Percentiles rank a stretch among this genome's conserved stretches.
Conservation (phyloP, 75 land plant species). For the Azolla pinnata region DNA sequence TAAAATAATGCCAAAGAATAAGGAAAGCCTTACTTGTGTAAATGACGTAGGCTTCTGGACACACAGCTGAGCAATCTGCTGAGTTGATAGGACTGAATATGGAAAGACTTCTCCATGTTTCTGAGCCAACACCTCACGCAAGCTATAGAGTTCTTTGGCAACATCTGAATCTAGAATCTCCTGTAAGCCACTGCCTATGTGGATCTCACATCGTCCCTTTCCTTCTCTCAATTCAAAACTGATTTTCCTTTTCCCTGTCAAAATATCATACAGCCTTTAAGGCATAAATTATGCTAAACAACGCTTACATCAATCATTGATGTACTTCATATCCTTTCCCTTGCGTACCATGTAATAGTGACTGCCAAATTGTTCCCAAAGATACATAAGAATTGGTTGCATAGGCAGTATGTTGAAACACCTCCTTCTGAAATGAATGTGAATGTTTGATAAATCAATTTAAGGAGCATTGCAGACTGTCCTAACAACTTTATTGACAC, state of each 20-base stretch:
- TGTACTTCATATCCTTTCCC: no score
- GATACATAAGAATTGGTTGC: slow-evolving; percentile 91
- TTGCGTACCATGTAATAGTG: slow-evolving; percentile 49
- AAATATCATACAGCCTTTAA: not conserved
- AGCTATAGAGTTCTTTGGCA: slow-evolving; percentile 57
- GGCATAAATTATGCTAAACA: no score
- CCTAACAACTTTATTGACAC: no score
- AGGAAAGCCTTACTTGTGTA: slow-evolving; percentile 34
- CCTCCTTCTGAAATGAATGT: slow-evolving; percentile 90
- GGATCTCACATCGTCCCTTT: slow-evolving; percentile 11
- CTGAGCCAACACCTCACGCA: slow-evolving; percentile 65
- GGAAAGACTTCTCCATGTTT: slow-evolving; percentile 71
- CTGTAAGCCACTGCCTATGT: slow-evolving; percentile 13
- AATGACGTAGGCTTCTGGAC: slow-evolving; percentile 37
- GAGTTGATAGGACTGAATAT: slow-evolving; percentile 74
- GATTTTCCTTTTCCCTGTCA: slow-evolving; percentile 49
- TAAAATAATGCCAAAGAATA: not conserved
- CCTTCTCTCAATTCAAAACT: slow-evolving; percentile 44
- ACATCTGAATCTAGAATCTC: slow-evolving; percentile 27
- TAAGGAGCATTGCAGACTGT: no score
- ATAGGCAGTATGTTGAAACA: slow-evolving; percentile 96
- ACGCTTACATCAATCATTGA: no score
- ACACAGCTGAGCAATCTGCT: slow-evolving; percentile 56
- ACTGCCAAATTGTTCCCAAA: slow-evolving; percentile 47
- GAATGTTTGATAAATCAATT: no score